Evolutionary conservation across 306 rosid species (phyloP), one percentile per base, ranked within the genome.

Genomic region (Cicer arietinum): DNA sequence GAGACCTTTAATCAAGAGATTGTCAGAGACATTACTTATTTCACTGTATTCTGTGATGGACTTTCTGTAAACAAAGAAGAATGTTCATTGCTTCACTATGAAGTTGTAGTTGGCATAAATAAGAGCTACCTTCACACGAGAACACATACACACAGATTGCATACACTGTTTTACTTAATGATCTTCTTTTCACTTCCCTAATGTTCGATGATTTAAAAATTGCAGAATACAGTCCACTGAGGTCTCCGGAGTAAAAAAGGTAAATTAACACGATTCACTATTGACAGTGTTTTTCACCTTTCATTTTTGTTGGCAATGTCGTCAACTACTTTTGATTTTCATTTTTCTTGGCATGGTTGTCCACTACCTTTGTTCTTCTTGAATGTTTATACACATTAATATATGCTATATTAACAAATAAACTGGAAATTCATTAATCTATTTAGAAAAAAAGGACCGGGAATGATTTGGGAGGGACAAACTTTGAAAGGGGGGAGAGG

Each of bases 221-320:
- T 79, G 89, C 93, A 91, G 98, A 86, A 41, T 54, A 82, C 82
- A 89, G 96, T 79, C 87, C 90, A 11, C 80, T 83, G 17, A 87
- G 86, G 80, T 85, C 98, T 67, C 77, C 74, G 37, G 96, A 90
- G 76, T 88, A 65, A 64, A 83, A 52, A 61, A 84, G 90, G 98
- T 91, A 79, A 77, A 75, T 78, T 71, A 53, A 45, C 73, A 40
- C 39, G 68, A 67, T 44, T 67, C 12, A 48, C 73, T 74, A 44
- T 52, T 71, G 65, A 61, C 64, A 48, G 17, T 67, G 35, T 58
- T 47, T 54, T n/a, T 42, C 40, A 44, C 39, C 37, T 45, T 42
- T 56, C 68, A 58, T 64, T 56, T 46, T 37, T 42, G 18, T 74
- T 64, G 41, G 51, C 79, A 62, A 69, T 30, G 53, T n/a, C 25